Base-by-base conservation (phyloP, 1,139 yeast species). In the Taiozyma sp. region DNA sequence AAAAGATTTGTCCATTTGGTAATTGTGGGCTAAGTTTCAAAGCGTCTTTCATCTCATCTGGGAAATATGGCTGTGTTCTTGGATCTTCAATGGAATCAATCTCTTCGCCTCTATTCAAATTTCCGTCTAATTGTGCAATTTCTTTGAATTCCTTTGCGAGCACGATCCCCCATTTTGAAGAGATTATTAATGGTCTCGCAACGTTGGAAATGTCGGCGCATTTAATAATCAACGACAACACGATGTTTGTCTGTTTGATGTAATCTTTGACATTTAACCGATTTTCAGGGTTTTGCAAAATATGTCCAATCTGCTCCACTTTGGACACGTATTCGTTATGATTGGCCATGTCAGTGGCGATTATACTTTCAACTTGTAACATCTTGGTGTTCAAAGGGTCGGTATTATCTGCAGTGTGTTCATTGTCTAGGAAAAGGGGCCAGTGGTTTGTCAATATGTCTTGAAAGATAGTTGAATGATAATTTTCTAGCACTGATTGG, bases 141-240 rank as follows among this genome's bases (percentile, higher is more conserved):
- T 88, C 93, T 46, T 77, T 79, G 61, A 91, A 88, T 68, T 92
- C 98, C 57, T 87, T 73, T 1, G 86, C 78, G 48, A 92, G 76
- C 12, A 84, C 83, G 57, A 81, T 72, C 5, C 96, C 97, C 97
- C 98, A 92, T 68, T 85, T 85, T 2, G 90, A 80, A 13, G 95
- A 84, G 5, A 90, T 82, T 44, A 80, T 71, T 51, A 89, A 71
- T 2, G 92, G 90, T 53, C 98, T 74, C 3, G 96, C 82, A 28
- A 91, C 97, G 66, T 92, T 92, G 36, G 96, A 88, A 48, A 92
- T 91, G 68, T 92, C 98, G 1, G 97, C 97, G 68, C 96, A 90
- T 70, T 92, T 92, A 55, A 92, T 83, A 54, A 92, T 75, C 54
- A 90, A 70, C 29, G 90, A 80, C 44, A 84, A 75, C 24, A 88